Conservation (phyloP, 306 rosid genomes). For the Cucumis cinereus region DNA sequence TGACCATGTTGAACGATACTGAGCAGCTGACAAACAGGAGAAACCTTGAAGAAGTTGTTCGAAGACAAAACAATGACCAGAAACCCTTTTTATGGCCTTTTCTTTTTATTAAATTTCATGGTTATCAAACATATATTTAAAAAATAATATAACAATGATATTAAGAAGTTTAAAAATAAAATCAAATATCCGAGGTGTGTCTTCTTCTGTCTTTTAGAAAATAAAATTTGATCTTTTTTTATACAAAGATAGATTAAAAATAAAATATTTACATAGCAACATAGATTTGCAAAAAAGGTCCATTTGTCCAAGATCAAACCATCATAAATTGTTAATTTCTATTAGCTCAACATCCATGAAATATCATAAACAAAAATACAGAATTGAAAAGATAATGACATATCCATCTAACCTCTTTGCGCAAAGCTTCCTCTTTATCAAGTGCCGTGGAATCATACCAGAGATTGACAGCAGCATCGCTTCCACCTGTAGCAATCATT, state of each 20-base stretch:
- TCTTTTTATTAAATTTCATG: too few species aligned
- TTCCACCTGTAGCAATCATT: slow-evolving; percentile 88
- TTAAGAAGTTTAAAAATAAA: too few species aligned
- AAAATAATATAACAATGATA: too few species aligned
- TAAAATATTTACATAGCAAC: background rate
- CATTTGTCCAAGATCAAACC: background rate
- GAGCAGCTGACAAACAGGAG: too few species aligned
- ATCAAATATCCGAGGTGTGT: too few species aligned
- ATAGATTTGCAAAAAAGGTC: background rate
- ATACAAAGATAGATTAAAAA: background rate
- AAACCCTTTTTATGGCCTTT: too few species aligned
- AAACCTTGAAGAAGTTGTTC: too few species aligned
- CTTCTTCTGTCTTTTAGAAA: too few species aligned
- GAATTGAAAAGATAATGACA: background rate
- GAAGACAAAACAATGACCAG: too few species aligned
- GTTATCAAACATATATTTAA: too few species aligned
- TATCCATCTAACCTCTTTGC: slow-evolving; percentile 45
- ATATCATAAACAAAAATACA: background rate
- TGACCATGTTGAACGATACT: too few species aligned
- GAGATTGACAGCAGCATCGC: slow-evolving; percentile 69
- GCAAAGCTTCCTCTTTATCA: slow-evolving; percentile 81
- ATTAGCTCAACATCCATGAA: background rate
- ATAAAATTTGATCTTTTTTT: too few species aligned
- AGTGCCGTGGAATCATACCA: slow-evolving; percentile 75
- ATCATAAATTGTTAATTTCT: background rate